Base-by-base conservation (phyloP, 176 grass and related monocot genomes). In the Eragrostis curvula region DNA sequence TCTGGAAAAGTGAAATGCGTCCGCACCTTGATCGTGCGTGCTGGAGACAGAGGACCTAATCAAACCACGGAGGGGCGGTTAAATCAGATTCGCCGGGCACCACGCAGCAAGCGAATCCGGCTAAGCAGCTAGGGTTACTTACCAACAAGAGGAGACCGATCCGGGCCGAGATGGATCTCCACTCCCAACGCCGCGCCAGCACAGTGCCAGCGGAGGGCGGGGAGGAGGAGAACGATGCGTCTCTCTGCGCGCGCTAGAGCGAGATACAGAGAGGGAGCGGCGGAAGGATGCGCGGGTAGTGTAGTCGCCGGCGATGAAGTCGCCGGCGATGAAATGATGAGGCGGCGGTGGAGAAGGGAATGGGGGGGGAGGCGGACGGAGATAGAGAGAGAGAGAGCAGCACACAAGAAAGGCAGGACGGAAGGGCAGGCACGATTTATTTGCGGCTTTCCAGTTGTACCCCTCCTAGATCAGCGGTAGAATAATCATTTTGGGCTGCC, bases 111-210 rank as follows among this genome's bases (percentile, higher is more conserved):
- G 58, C 9, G 25, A 61, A 28, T 61, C 58, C 58, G 11, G 3
- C 11, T 9, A 6, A 28, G 58, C 23, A 25, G 10, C 58, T 28
- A 28, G 58, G 58, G 24, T 59, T 24, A 59, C 56, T 59, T 59
- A 59, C 56, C n/a, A 59, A 59, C n/a, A 25, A 59, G 56, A 24
- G 56, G 25, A 59, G 56, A 59, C n/a, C 56, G n/a, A 59, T 59
- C 56, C 56, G 24, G n/a, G 56, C 8, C 9, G 58, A 27, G 58
- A 28, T 28, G 58, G 58, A 61, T 61, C 58, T 5, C 58, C 12
- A 24, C 58, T n/a, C 21, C 55, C 8, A 8, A 7, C 21, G 20
- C 53, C 53, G n/a, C 53, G 53, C 21, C 53, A 23, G 53, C 53
- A 57, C n/a, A 25, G 56, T 12, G n/a, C 9, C 56, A 12, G 58